Evolutionary conservation across 2,329 filamentous ascomycete genomes (phyloP).

Genomic region (Ophiocordyceps camponoti-leonardi): DNA sequence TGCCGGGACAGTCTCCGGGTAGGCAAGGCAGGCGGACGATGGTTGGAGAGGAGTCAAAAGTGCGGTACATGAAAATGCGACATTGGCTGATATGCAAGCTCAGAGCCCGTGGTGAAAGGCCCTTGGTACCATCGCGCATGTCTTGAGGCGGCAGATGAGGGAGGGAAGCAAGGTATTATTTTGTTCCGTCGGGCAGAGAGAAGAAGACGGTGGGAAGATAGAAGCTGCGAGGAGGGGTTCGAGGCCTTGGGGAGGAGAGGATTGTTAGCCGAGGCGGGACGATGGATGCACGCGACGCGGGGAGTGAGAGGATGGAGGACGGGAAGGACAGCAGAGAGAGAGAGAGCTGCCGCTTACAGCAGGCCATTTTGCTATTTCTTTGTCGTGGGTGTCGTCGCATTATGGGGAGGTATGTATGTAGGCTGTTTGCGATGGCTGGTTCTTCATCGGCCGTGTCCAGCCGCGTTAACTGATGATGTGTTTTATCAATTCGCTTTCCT

Average conservation of each 20-base stretch:
- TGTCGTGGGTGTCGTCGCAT: no score
- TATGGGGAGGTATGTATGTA: no score
- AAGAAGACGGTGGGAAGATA: background rate
- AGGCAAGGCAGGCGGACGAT: background rate
- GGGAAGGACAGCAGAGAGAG: background rate
- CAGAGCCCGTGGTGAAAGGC: background rate
- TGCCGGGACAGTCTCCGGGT: background rate
- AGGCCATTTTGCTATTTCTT: background rate
- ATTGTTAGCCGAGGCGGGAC: background rate
- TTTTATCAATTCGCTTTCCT: no score
- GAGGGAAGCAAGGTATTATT: background rate
- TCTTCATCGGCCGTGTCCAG: no score
- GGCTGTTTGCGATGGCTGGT: no score
- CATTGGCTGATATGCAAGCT: background rate
- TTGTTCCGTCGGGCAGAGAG: background rate
- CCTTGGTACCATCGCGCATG: background rate
- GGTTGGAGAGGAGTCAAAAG: background rate
- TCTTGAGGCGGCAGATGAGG: background rate
- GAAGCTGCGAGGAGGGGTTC: no score
- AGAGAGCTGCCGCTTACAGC: background rate
- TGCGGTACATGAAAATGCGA: background rate
- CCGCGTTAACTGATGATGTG: no score
- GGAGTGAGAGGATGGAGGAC: no score
- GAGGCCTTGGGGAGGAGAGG: no score
- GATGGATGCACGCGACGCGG: background rate